Conservation (phyloP, 2,329 filamentous ascomycete species). For the Neurospora sp. region DNA sequence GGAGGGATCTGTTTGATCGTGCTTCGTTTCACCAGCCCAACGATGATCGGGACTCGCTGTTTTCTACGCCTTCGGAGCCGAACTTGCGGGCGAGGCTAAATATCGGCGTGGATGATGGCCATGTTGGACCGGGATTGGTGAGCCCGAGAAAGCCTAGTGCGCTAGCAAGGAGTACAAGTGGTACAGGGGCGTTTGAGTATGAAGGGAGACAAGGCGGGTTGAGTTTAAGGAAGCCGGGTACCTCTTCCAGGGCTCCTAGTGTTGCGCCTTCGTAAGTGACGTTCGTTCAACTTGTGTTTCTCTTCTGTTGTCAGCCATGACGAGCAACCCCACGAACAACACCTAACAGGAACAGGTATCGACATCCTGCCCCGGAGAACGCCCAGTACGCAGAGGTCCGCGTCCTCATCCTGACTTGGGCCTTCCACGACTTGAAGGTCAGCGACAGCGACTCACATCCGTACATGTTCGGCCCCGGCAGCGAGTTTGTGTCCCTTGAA, state of each 20-base stretch:
- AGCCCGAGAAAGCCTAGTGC: neutral
- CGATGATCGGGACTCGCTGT: neutral
- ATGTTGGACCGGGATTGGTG: neutral
- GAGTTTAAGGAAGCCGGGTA: neutral
- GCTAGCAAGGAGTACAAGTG: neutral
- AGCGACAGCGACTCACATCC: constrained; percentile 2
- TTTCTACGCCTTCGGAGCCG: neutral
- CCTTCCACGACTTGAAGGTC: constrained; percentile 16
- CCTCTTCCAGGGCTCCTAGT: neutral
- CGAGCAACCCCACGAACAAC: neutral
- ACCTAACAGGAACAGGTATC: constrained; percentile 3
- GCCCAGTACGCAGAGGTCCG: constrained; percentile 15
- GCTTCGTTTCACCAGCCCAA: neutral
- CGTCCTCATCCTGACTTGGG: constrained; percentile 18
- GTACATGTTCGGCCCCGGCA: constrained; percentile 15
- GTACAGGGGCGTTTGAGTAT: neutral
- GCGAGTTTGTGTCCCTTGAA: constrained; percentile 18
- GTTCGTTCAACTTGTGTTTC: neutral
- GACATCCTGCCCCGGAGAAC: neutral
- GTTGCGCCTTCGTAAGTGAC: constrained; percentile 8
- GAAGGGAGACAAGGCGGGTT: neutral
- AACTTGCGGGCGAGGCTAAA: neutral
- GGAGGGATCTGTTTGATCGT: neutral
- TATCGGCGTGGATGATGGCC: neutral
- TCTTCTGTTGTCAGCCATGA: neutral